Base-by-base conservation (phyloP, 2,329 filamentous ascomycete genomes). In the Onygena corvina region DNA sequence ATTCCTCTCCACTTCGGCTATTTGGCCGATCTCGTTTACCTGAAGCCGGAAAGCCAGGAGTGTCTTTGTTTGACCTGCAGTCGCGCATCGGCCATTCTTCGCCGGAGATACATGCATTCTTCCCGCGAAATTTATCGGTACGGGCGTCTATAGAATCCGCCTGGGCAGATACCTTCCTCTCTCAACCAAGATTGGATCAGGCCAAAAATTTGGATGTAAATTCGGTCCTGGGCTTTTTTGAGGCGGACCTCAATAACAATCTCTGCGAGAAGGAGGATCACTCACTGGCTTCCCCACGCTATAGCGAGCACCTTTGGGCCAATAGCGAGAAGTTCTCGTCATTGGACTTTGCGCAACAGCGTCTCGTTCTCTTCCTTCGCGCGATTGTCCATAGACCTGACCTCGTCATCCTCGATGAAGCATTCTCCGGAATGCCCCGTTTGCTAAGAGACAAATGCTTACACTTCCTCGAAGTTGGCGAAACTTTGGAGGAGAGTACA, bases 21-120 rank as follows among this genome's bases (percentile, higher is more conserved):
- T 96, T 98, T 62, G 87, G 88, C 0, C 80, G 80, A 18, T 83
- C 83, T 49, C 79, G 92, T 16, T 73, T 95, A 0, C 88, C 90
- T 0, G 78, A 84, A 49, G 76, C 77, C 0, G 84, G 83, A 0
- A 64, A 77, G 48, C 76, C 76, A 0, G 88, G 86, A 0, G 80
- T 96, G 29, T 93, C 86, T 0, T 84, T 95, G 51, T 96, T 94
- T 73, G 89, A 96, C 54, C 79, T 98, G 5, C 92, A 96, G 64
- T 75, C 81, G 0, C 81, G 86, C 20, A 86, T 98, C 56, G 92
- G 92, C 8, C 89, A 96, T 64, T 92, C 88, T 0, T 93, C 86
- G 53, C 92, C 92, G 0, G 92, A 96, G 63, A 84, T 96, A 3
- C 89, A 96, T 60, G 82, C 86, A 47, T 88, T 94, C 65, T 95